Evolutionary conservation across 768 basidiomycete genomes (phyloP).

Genomic region (Russula vinacea): DNA sequence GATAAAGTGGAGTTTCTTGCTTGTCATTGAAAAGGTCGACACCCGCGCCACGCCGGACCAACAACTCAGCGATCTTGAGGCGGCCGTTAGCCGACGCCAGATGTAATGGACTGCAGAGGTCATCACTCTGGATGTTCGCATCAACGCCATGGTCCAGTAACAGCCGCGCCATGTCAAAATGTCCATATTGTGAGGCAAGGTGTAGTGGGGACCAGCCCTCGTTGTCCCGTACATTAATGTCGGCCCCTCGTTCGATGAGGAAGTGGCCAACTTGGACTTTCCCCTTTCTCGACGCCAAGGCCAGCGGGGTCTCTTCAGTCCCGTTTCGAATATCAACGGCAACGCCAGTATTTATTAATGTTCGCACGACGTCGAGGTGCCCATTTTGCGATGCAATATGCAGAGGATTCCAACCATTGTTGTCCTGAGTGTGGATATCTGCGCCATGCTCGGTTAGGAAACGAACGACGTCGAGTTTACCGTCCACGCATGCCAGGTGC

Average conservation of each 20-base stretch:
- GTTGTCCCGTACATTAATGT: background rate
- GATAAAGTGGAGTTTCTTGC: slow-evolving; percentile 10
- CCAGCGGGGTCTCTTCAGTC: background rate
- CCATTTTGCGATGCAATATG: background rate
- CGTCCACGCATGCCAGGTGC: background rate
- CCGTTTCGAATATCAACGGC: background rate
- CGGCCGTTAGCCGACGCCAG: background rate
- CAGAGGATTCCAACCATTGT: background rate
- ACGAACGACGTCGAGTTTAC: background rate
- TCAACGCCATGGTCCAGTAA: background rate
- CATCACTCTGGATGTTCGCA: background rate
- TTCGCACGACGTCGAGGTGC: background rate
- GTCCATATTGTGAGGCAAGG: background rate
- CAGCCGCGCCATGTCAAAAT: background rate
- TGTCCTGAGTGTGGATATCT: background rate
- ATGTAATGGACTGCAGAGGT: background rate
- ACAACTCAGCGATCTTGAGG: background rate
- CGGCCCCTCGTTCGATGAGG: background rate
- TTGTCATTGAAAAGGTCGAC: background rate
- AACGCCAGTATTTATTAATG: background rate
- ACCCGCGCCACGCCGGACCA: background rate
- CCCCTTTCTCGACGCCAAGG: background rate
- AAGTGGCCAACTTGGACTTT: background rate
- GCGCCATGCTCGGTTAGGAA: background rate
- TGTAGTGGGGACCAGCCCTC: background rate